Percentiles rank a stretch among this genome's conserved stretches.
Conservation (phyloP, 1,284 basidiomycete genomes). For the Puccinia hordei region DNA sequence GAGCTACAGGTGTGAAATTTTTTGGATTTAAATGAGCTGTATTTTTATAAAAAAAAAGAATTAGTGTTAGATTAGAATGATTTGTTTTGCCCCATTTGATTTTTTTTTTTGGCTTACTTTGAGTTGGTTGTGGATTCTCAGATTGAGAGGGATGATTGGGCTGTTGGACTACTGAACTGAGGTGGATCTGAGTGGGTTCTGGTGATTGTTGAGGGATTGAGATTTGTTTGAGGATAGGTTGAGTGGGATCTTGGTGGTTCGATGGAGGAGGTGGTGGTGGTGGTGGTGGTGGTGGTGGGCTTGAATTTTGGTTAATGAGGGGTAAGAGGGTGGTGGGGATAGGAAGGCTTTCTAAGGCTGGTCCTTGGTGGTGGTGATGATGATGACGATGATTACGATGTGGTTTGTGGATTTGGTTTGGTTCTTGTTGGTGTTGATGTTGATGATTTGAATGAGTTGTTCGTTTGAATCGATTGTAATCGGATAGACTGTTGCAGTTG, state of each 20-base stretch:
- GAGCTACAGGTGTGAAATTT: neutral
- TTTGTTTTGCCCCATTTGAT: neutral
- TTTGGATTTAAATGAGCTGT: neutral
- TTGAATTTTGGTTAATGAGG: neutral
- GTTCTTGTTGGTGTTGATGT: conserved; percentile 16
- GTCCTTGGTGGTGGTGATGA: conserved; percentile 9
- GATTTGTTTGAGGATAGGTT: neutral
- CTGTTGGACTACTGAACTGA: too few species aligned
- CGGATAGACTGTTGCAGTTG: conserved; percentile 45
- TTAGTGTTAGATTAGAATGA: neutral
- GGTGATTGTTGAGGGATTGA: neutral
- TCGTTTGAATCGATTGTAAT: conserved; percentile 47
- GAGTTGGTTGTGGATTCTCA: neutral
- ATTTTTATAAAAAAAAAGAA: neutral
- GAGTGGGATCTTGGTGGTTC: neutral
- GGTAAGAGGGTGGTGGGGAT: neutral
- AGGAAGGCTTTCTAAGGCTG: neutral
- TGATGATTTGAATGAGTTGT: neutral
- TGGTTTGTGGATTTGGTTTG: neutral
- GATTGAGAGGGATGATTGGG: neutral
- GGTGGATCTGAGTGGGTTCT: neutral
- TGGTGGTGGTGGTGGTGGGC: too few species aligned
- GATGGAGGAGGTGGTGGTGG: neutral
- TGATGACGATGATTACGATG: conserved; percentile 19
- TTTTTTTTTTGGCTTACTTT: neutral